Base-by-base conservation (phyloP, 305 asterid species). In the Fraxinus paxiana region DNA sequence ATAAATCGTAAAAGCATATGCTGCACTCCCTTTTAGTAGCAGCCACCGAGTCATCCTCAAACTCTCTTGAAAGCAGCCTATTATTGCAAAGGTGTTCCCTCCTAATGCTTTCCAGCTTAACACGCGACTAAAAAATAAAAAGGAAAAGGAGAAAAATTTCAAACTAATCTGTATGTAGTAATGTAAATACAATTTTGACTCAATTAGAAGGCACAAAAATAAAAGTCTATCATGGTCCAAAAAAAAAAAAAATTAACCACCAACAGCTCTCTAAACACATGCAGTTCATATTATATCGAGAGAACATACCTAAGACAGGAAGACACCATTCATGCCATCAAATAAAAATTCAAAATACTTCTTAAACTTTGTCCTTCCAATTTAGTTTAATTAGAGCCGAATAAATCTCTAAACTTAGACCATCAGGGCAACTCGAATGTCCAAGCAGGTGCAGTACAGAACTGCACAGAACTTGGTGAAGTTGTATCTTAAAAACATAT, bases 1-100 rank as follows among this genome's bases (percentile, higher is more conserved):
- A 89, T 69, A 94, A 77, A 84, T 96, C 97, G 34, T 82, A 92
- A 2, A 59, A 85, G 88, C 98, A 96, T 77, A 87, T 75, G 88
- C 82, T 13, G 79, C 99, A 94, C 81, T 92, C 97, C 87, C 82
- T 63, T 88, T 89, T 92, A 22, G 84, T 20, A 48, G 74, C 80
- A 61, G 67, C 59, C 43, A 82, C 91, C 34, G 37, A 73, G 76
- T 87, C 90, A 8, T 89, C 77, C 73, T 79, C 92, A 83, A 87
- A 83, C 85, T 75, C 83, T 80, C 46, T 85, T n/a, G 83, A 79
- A 75, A 34, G 79, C 24, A 85, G 81, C 70, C 46, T 37, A 61
- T 8, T 63, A 20, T 75, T 83, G 89, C 93, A 90, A 4, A 96
- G 77, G 82, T 90, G 85, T 65, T 87, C 84, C 85, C 90, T 90